Base-by-base conservation (phyloP, 257 asterid genomes). In the Rubia yunnanensis region DNA sequence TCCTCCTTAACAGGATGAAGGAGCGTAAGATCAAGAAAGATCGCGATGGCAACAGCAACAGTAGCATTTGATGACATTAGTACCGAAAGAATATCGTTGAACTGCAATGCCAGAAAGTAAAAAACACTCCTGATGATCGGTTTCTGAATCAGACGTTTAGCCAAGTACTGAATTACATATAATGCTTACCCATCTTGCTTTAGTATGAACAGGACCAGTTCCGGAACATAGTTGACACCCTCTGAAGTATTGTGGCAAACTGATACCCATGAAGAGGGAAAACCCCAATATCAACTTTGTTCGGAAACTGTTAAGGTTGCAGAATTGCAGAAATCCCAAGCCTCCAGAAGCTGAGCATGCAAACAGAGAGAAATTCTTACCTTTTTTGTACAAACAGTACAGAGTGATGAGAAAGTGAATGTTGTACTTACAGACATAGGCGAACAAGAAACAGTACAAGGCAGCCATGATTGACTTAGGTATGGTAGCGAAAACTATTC, bases 301-400 rank as follows among this genome's bases (percentile, higher is more conserved):
- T 55, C 97, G 79, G 78, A 82, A 87, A 74, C 87, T 90, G 83
- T 87, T 85, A 22, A 90, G 80, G 83, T 90, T 87, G 70, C 95
- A 90, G 79, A 84, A 90, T 53, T 86, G 95, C 54, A 90, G 95
- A 57, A 73, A 80, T 14, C 89, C 95, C 24, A 90, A 67, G 8
- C 97, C 96, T 55, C 88, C 95, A 28, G 92, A 83, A 35, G 88
- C 97, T 88, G 64, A 7, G 85, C 79, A 72, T 53, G 36, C 31
- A 30, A 68, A 38, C 10, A 28, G 36, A 52, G 57, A 50, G 6
- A 27, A 30, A 14, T 34, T 52, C 23, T 54, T 24, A 8, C 10
- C 3, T 22, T 34, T 17, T 22, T 15, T 13, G 20, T 57, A 23
- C 34, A 7, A 56, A 39, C 11, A n/a, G n/a, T 1, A 26, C 17